These are phyloP conservation scores for Polyplosphaeria fusca DNA, from an alignment of 495 filamentous ascomycete species.

Conservation along the genomic window DNA sequence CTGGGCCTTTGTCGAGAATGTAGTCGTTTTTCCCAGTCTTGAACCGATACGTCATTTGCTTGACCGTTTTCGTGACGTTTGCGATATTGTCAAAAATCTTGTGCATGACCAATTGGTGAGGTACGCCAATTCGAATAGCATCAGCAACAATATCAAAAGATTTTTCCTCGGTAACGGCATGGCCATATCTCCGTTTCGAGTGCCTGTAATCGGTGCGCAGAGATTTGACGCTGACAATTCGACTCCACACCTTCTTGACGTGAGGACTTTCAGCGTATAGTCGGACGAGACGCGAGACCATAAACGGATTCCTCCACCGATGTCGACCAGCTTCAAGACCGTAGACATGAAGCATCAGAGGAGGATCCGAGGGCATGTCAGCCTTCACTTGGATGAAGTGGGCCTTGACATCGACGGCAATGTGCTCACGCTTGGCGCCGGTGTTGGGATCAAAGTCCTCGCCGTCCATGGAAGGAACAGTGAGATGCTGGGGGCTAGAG, in stretches of 20 bases:
- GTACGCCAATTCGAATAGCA: slow-evolving; percentile 82
- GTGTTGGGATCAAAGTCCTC: slow-evolving; percentile 29
- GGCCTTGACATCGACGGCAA: slow-evolving; percentile 75
- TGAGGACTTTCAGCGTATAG: slow-evolving; percentile 83
- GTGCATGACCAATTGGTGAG: slow-evolving; percentile 90
- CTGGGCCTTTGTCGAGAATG: slow-evolving; percentile 73
- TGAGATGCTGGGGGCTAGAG: slow-evolving; percentile 11
- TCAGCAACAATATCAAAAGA: slow-evolving; percentile 82
- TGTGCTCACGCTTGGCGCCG: slow-evolving; percentile 53
- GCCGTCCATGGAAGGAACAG: slow-evolving; percentile 25
- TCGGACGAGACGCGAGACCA: slow-evolving; percentile 69
- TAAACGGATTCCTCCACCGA: slow-evolving; percentile 76
- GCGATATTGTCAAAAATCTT: slow-evolving; percentile 88
- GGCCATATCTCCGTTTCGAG: slow-evolving; percentile 62
- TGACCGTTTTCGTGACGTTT: slow-evolving; percentile 79
- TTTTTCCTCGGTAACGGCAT: slow-evolving; percentile 63
- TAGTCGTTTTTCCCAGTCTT: slow-evolving; percentile 82
- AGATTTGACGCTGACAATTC: slow-evolving; percentile 77
- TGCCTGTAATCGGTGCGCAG: slow-evolving; percentile 76
- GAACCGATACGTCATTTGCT: slow-evolving; percentile 90
- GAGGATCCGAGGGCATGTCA: slow-evolving; percentile 78
- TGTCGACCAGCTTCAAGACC: slow-evolving; percentile 76
- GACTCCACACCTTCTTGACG: slow-evolving; percentile 76
- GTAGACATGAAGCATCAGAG: slow-evolving; percentile 85
- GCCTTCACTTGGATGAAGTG: slow-evolving; percentile 84